Evolutionary conservation across 2,329 filamentous ascomycete genomes (phyloP).

Genomic region (Leptographium wingfieldii): DNA sequence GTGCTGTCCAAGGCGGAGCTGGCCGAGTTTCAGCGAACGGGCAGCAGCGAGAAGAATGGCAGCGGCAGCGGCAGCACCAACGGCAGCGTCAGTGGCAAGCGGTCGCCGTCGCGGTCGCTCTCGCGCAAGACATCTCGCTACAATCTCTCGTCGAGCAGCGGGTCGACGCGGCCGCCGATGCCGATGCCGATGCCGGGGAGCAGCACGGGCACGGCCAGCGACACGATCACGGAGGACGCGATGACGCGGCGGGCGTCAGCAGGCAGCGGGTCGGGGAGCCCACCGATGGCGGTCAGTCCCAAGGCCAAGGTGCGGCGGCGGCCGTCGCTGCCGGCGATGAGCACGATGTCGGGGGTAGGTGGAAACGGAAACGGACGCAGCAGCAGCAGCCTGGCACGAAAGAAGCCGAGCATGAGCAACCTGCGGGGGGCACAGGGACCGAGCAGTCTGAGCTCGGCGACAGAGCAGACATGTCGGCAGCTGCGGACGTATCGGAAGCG

Average conservation of each 20-base stretch:
- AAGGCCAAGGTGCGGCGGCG: constrained; percentile 31
- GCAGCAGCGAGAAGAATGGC: constrained; percentile 8
- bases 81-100: constrained; percentile 23
- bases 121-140: constrained; percentile 42
- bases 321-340: constrained; percentile 42
- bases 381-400: constrained; percentile 22
- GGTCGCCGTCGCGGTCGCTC: constrained; percentile 42
- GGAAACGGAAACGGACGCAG: too few species aligned
- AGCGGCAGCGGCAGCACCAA: neutral
- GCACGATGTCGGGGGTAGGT: constrained; percentile 13
- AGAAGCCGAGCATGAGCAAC: constrained; percentile 23
- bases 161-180: constrained; percentile 24
- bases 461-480: constrained; percentile 51
- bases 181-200: constrained; percentile 24
- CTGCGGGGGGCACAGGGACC: constrained; percentile 23
- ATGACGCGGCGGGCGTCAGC: constrained; percentile 35
- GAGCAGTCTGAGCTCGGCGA: constrained; percentile 47
- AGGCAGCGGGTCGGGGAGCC: constrained; percentile 32
- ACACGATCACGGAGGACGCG: constrained; percentile 29
- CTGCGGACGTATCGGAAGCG: constrained; percentile 52
- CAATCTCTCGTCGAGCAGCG: constrained; percentile 21
- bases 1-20: constrained; percentile 81
- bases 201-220: constrained; percentile 26
- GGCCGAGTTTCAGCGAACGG: constrained; percentile 57
- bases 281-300: constrained; percentile 32